Evolutionary conservation across 1,284 basidiomycete species (phyloP).

Genomic region (Serendipita sp.): DNA sequence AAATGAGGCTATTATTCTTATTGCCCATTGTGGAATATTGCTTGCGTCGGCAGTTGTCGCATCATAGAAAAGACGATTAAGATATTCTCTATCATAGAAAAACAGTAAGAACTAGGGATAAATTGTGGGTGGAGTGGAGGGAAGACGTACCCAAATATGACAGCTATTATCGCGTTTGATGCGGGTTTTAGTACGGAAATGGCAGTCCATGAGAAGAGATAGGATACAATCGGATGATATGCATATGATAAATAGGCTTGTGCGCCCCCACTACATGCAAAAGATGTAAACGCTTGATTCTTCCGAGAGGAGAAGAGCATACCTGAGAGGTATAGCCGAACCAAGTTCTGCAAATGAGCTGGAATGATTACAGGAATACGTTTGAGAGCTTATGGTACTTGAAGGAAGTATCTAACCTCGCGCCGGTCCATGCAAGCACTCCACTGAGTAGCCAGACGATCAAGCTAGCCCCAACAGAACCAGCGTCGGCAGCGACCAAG

Average conservation of each 20-base stretch:
- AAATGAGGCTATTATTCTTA: slow-evolving; percentile 70
- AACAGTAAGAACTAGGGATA: slow-evolving; percentile 42
- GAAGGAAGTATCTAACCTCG: slow-evolving; percentile 23
- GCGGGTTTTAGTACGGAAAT: slow-evolving; percentile 80
- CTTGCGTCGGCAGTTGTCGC: slow-evolving; percentile 46
- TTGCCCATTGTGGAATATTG: slow-evolving; percentile 81
- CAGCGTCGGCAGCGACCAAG: slow-evolving; percentile 75
- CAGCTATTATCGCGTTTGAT: slow-evolving; percentile 35
- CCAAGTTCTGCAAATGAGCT: slow-evolving; percentile 83
- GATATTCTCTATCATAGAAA: slow-evolving; percentile 52
- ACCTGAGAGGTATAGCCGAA: slow-evolving; percentile 58
- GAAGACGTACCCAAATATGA: slow-evolving; percentile 35
- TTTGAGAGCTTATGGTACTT: background rate
- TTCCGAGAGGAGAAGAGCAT: slow-evolving; percentile 10
- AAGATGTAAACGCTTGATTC: no score
- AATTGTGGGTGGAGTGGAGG: background rate
- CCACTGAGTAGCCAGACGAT: slow-evolving; percentile 70
- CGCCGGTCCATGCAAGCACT: slow-evolving; percentile 82
- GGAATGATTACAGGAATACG: background rate
- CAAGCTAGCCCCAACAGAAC: slow-evolving; percentile 74
- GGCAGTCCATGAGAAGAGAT: slow-evolving; percentile 79
- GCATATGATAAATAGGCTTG: slow-evolving; percentile 86
- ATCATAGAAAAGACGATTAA: slow-evolving; percentile 67
- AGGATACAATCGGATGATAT: slow-evolving; percentile 75
- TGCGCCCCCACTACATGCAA: slow-evolving; percentile 54